Evolutionary conservation across 106 monocot genomes (phyloP).

Genomic region (Phalaenopsis equestris): DNA sequence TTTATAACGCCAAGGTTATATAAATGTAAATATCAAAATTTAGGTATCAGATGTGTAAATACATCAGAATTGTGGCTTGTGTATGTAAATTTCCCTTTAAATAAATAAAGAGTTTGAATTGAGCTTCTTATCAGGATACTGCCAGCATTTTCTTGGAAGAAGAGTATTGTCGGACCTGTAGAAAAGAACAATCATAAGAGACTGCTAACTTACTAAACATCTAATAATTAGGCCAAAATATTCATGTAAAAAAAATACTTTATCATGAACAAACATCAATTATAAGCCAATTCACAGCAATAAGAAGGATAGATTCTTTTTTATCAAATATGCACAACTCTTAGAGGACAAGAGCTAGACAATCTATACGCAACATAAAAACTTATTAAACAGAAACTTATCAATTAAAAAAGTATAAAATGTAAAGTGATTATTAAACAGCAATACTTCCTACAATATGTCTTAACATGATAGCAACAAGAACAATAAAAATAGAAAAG

Average conservation of each 20-base stretch:
- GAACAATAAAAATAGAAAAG: not conserved
- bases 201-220: not conserved
- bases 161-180: constrained; percentile 92
- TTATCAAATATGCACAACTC: not conserved
- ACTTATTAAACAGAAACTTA: not conserved
- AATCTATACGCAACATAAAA: not conserved
- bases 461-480: not conserved
- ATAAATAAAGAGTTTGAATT: not conserved
- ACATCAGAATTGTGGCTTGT: no score
- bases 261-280: not conserved
- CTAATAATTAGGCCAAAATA: not conserved
- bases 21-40: no score
- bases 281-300: not conserved
- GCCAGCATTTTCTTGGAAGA: constrained; percentile 99
- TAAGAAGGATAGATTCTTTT: not conserved
- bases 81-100: no score
- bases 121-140: constrained; percentile 64
- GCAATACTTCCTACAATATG: not conserved
- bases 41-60: no score
- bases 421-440: not conserved
- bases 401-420: not conserved
- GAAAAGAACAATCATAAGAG: constrained; percentile 7
- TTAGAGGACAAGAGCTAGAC: not conserved
- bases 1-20: no score
- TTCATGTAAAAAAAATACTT: not conserved